Conservation (phyloP, 306 rosid species). For the Rubus idaeus region DNA sequence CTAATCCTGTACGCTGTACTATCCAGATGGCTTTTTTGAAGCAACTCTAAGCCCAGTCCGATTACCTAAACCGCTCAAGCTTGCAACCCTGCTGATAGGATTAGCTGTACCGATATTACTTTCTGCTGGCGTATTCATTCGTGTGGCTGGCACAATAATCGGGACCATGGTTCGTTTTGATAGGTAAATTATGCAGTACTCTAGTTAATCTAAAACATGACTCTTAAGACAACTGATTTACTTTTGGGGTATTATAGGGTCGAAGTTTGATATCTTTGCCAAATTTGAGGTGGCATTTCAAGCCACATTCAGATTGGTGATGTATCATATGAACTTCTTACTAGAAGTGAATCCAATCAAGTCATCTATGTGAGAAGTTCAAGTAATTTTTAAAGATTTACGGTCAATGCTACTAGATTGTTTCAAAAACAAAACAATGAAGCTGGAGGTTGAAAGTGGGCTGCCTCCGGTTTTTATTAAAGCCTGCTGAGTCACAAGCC, state of each 20-base stretch:
- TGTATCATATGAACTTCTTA: neutral
- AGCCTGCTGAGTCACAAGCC: neutral
- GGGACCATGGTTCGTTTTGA: slow-evolving; percentile 82
- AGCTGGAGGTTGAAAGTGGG: neutral
- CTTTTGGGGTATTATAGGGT: neutral
- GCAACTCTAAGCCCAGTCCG: slow-evolving; percentile 81
- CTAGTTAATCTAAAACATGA: neutral
- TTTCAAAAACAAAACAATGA: neutral
- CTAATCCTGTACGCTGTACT: slow-evolving; percentile 24
- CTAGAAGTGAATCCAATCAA: neutral
- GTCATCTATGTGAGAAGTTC: neutral
- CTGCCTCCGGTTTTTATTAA: neutral
- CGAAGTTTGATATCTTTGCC: neutral
- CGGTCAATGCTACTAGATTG: neutral
- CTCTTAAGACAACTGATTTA: neutral
- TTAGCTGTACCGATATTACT: slow-evolving; percentile 64
- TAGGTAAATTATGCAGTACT: slow-evolving; percentile 47
- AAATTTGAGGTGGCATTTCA: neutral
- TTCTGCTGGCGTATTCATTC: slow-evolving; percentile 76
- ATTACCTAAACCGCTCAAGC: slow-evolving; percentile 87
- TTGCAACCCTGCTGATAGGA: slow-evolving; percentile 76
- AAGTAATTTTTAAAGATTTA: neutral
- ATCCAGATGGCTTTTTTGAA: slow-evolving; percentile 89
- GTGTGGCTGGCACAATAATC: slow-evolving; percentile 55
- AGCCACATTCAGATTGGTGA: neutral